Base-by-base conservation (phyloP, 2,329 filamentous ascomycete species). In the Phaeosphaeria sp. region DNA sequence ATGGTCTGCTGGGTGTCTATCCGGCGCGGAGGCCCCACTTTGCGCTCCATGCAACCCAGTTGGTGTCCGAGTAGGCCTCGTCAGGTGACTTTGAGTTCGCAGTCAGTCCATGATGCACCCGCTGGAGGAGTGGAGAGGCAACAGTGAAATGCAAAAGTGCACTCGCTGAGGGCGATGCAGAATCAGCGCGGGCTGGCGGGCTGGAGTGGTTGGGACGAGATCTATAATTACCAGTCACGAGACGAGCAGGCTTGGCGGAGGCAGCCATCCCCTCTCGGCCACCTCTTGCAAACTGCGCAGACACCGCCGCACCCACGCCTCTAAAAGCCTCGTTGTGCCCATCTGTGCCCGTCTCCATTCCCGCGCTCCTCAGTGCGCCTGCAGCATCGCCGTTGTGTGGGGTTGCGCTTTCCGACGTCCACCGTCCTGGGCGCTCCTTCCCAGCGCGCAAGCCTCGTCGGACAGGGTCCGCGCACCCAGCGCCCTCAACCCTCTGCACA, bases 191-290 rank as follows among this genome's bases (percentile, higher is more conserved):
- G 59, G 56, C 56, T 59, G 59, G 58, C 48, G 25, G 11, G 20
- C 8, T 11, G 22, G 21, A 50, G 53, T 55, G 53, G 53, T 43
- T 56, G 43, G 46, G 49, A 49, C 46, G 40, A 51, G 43, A n/a
- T 56, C 54, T 57, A 63, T 57, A 55, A 51, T 57, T 60, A 60
- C 46, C 25, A 18, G 39, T 63, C 61, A 61, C 61, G 61, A 59
- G 61, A 48, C n/a, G n/a, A n/a, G n/a, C n/a, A 6, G 27, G 42
- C 61, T 63, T 57, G 60, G 60, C 60, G 18, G 22, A 40, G 42
- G 33, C 45, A 43, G 53, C 48, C 52, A 59, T 49, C 40, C 50
- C 50, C 50, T 45, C 50, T 52, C 50, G 22, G 33, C 40, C 50
- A 27, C 40, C 50, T 45, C 50, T 21, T 52, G 50, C 50, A 33